Evolutionary conservation across 2,329 filamentous ascomycete species (phyloP).

Genomic region (Aspergillus ochraceoroseus): DNA sequence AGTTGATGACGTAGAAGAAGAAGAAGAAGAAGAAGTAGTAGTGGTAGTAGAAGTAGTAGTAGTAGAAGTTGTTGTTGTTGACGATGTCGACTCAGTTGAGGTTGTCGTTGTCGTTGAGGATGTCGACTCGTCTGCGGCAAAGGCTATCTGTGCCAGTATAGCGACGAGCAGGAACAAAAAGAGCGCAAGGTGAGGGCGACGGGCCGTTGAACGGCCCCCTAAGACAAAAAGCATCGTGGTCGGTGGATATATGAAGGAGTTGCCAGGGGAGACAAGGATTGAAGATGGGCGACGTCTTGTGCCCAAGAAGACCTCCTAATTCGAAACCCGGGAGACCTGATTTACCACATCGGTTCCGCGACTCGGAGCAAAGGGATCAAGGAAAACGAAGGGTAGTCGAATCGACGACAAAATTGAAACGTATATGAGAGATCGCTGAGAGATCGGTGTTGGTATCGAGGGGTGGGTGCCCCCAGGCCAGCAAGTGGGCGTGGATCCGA

Average conservation of each 20-base stretch:
- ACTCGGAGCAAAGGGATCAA: background rate
- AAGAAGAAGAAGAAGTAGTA: conserved; percentile 3
- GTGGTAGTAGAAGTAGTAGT: conserved; percentile 15
- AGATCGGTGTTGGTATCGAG: conserved; percentile 4
- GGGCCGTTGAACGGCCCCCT: conserved; percentile 15
- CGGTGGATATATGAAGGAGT: background rate
- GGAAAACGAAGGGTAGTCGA: background rate
- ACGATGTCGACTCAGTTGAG: conserved; percentile 20
- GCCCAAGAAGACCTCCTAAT: background rate
- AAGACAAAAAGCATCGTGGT: conserved; percentile 17
- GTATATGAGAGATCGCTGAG: conserved; percentile 2
- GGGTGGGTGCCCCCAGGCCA: conserved; percentile 1
- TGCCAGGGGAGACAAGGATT: conserved; percentile 1
- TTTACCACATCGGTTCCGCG: conserved; percentile 4
- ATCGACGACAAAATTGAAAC: background rate
- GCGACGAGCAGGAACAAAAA: conserved; percentile 20
- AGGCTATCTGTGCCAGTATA: conserved; percentile 18
- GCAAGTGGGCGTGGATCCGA: conserved; percentile 15
- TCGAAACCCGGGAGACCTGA: background rate
- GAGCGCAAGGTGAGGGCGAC: conserved; percentile 15
- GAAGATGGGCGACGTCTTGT: background rate
- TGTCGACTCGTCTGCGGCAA: conserved; percentile 14
- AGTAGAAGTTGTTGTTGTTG: conserved; percentile 18
- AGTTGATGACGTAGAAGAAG: conserved; percentile 3
- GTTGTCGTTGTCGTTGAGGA: conserved; percentile 12